Percentiles rank a stretch among this genome's conserved stretches.
phyloP scores from a whole-genome alignment of 768 basidiomycete genomes.

The Russula virescens region DNA sequence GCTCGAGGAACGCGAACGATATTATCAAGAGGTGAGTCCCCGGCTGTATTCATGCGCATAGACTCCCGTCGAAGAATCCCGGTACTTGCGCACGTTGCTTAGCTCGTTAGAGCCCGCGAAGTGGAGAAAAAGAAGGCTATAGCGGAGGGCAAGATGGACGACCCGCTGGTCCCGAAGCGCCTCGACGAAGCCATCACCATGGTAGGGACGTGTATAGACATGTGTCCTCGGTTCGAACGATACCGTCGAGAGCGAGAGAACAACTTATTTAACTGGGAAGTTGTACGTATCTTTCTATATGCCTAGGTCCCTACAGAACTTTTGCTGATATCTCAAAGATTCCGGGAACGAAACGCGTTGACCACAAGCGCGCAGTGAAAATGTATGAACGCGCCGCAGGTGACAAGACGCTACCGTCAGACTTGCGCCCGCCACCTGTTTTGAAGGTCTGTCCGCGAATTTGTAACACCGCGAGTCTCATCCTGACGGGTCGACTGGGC shows the following conservation, averaged over 20 bases:
- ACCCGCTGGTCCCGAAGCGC: slow-evolving; percentile 70
- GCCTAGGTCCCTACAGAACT: slow-evolving; percentile 2
- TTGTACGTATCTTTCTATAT: slow-evolving; percentile 43
- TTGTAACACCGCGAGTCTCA: neutral
- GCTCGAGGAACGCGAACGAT: slow-evolving; percentile 58
- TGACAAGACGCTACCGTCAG: slow-evolving; percentile 86
- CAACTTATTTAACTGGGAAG: slow-evolving; percentile 82
- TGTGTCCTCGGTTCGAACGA: slow-evolving; percentile 93
- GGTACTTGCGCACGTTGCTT: neutral
- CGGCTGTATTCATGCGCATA: neutral
- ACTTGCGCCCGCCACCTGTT: slow-evolving; percentile 80
- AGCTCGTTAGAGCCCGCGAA: slow-evolving; percentile 70
- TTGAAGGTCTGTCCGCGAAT: slow-evolving; percentile 50
- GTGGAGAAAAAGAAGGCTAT: slow-evolving; percentile 68
- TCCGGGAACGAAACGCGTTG: slow-evolving; percentile 77
- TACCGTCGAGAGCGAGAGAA: slow-evolving; percentile 87
- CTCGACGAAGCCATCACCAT: slow-evolving; percentile 91
- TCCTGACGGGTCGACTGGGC: neutral
- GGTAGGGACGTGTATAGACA: slow-evolving; percentile 84
- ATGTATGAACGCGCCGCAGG: slow-evolving; percentile 93
- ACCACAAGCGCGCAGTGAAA: slow-evolving; percentile 86
- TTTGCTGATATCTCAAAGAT: slow-evolving; percentile 48
- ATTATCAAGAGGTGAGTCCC: slow-evolving; percentile 61
- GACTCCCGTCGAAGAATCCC: slow-evolving; percentile 3
- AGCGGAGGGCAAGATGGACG: slow-evolving; percentile 80